A percentile compares a stretch with the other conserved stretches of the same genome.
These are phyloP conservation scores for Umbelopsis sp. DNA, from an alignment of 192 early-diverging fungal genomes.

Conservation along the genomic window DNA sequence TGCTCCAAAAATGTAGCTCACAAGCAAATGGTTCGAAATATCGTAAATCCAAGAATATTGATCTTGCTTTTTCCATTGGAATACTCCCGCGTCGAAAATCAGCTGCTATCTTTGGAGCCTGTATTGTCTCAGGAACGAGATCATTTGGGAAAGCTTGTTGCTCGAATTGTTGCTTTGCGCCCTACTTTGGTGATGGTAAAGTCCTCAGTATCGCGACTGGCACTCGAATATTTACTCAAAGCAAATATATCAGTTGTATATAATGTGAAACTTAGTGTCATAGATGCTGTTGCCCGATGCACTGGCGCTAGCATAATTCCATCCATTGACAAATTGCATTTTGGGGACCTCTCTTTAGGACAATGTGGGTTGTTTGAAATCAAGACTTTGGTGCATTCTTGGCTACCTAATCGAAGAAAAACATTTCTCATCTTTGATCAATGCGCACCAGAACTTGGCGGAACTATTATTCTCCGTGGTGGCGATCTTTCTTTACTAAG, in stretches of 20 bases:
- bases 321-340: slow-evolving; percentile 79
- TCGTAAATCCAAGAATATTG: slow-evolving; percentile 78
- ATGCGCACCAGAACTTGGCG: slow-evolving; percentile 75
- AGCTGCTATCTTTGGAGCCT: slow-evolving; percentile 79
- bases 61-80: slow-evolving; percentile 88
- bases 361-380: slow-evolving; percentile 76
- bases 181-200: slow-evolving; percentile 84
- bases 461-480: slow-evolving; percentile 91
- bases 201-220: slow-evolving; percentile 80
- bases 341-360: slow-evolving; percentile 69
- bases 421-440: slow-evolving; percentile 90
- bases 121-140: slow-evolving; percentile 84
- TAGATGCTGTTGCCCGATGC: slow-evolving; percentile 83
- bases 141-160: slow-evolving; percentile 77
- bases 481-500: slow-evolving; percentile 63
- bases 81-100: slow-evolving; percentile 70
- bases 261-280: slow-evolving; percentile 86
- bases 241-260: slow-evolving; percentile 79
- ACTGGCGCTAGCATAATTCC: slow-evolving; percentile 82
- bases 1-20: slow-evolving; percentile 92
- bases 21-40: slow-evolving; percentile 78
- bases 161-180: slow-evolving; percentile 72
- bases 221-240: slow-evolving; percentile 80
- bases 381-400: slow-evolving; percentile 79
- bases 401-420: slow-evolving; percentile 80